Conservation (phyloP, 2,329 filamentous ascomycete species). For the Didymella segeticola region DNA sequence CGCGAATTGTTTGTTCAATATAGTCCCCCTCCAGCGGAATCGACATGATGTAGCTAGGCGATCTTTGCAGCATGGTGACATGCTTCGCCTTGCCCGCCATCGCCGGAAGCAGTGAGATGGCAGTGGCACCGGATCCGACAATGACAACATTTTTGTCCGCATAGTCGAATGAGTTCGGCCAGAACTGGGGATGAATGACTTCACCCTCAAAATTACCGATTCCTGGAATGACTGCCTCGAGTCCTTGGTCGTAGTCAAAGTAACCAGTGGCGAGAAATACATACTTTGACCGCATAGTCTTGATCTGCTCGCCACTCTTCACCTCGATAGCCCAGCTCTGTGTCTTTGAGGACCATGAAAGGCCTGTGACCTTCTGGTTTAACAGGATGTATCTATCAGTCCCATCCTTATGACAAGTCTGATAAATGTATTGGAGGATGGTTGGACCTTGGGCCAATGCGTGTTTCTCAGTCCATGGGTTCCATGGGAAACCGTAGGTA, state of each 20-base stretch:
- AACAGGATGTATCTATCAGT: constrained; percentile 53
- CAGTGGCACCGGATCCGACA: constrained; percentile 78
- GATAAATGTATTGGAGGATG: constrained; percentile 50
- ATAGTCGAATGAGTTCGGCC: constrained; percentile 71
- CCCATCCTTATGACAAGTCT: constrained; percentile 45
- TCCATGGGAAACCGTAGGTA: constrained; percentile 66
- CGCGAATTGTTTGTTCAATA: background rate
- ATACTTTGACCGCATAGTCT: constrained; percentile 45
- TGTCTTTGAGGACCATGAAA: constrained; percentile 51
- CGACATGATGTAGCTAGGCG: constrained; percentile 67
- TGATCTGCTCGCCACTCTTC: background rate
- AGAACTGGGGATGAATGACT: constrained; percentile 73
- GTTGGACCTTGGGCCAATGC: constrained; percentile 48
- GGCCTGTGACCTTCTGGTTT: constrained; percentile 44
- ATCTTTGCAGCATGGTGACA: constrained; percentile 80
- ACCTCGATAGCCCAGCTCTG: constrained; percentile 23
- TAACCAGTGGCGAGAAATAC: constrained; percentile 69
- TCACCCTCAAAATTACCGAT: constrained; percentile 68
- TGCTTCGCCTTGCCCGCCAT: constrained; percentile 66
- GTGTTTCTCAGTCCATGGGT: constrained; percentile 63
- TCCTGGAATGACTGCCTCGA: constrained; percentile 67
- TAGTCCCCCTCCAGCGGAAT: background rate
- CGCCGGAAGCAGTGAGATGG: constrained; percentile 73
- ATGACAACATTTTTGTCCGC: constrained; percentile 69
- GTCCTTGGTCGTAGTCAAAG: constrained; percentile 70